Base-by-base conservation (phyloP, 202 grass and related monocot genomes). In the Setaria viridis region DNA sequence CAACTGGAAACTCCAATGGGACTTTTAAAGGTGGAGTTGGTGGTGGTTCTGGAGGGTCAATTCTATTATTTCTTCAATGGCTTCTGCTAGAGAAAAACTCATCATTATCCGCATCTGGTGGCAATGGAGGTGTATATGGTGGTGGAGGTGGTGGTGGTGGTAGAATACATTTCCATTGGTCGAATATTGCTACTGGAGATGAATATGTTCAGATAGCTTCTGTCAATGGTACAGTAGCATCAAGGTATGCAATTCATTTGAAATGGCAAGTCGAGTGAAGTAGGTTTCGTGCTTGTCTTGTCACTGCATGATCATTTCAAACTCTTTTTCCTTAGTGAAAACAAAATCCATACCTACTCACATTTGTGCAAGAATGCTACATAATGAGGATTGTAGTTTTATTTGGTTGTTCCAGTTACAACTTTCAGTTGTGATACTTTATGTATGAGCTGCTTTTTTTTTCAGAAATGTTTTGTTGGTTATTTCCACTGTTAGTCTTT, bases 141-240 rank as follows among this genome's bases (percentile, higher is more conserved):
- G 97, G 97, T 2, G 97, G 97, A 2, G 97, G 97, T 0, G 97
- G 97, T 2, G 94, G 94, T 0, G 97, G 97, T 85, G 97, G 97
- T 11, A 94, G 97, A 93, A 83, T 99, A 82, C 94, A 99, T 70
- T 99, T 99, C 76, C 89, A 96, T 76, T 99, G 97, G 97, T 96
- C 94, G 41, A 81, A 94, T 90, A 95, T 96, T 87, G 97, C 92
- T 70, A 96, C 87, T 78, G 94, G 92, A 81, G 97, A 99, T 74
- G 97, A 99, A 84, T 99, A 93, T 91, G 94, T 96, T 83, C 90
- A 93, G 80, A 91, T 99, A 91, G 97, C 97, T 79, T 90, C 89
- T 80, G 74, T 94, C 73, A 99, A 99, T 80, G 97, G 97, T 48
- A 86, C 87, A 80, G 67, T 99, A 89, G 58, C 82, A 80, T 93